phyloP scores from a whole-genome alignment of 225 moss, liverwort and hornwort species.

The Marchantia polymorpha region DNA sequence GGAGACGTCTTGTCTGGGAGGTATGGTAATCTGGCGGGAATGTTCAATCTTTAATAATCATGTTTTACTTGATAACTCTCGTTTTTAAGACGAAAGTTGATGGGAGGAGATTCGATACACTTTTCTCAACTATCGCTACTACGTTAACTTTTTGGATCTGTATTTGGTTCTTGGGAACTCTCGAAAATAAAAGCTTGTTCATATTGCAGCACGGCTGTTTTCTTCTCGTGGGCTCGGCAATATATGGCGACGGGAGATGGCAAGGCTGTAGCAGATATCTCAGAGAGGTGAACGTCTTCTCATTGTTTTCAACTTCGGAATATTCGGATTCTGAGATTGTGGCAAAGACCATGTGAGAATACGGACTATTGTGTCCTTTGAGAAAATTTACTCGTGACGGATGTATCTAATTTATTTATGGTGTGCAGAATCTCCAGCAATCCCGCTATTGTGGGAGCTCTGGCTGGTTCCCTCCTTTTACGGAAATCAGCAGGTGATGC shows the following conservation, averaged over 20 bases:
- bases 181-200: neutral
- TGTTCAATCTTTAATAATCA: neutral
- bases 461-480: slow-evolving; percentile 74
- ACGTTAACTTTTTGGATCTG: neutral
- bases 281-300: slow-evolving; percentile 23
- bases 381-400: neutral
- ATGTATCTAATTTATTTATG: neutral
- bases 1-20: slow-evolving; percentile 97
- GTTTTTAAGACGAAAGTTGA: neutral
- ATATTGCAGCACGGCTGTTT: slow-evolving; percentile 76
- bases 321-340: no score
- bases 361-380: neutral
- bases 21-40: slow-evolving; percentile 28
- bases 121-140: neutral
- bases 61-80: neutral
- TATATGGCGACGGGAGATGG: slow-evolving; percentile 39
- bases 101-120: no score
- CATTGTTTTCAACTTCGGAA: neutral
- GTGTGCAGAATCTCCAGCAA: slow-evolving; percentile 62
- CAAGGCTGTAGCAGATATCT: slow-evolving; percentile 35
- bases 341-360: no score
- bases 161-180: neutral
- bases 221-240: slow-evolving; percentile 74
- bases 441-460: slow-evolving; percentile 71
- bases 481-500: slow-evolving; percentile 78